phyloP scores from a whole-genome alignment of 805 yeast genomes.

The Candida qinlingensis region DNA sequence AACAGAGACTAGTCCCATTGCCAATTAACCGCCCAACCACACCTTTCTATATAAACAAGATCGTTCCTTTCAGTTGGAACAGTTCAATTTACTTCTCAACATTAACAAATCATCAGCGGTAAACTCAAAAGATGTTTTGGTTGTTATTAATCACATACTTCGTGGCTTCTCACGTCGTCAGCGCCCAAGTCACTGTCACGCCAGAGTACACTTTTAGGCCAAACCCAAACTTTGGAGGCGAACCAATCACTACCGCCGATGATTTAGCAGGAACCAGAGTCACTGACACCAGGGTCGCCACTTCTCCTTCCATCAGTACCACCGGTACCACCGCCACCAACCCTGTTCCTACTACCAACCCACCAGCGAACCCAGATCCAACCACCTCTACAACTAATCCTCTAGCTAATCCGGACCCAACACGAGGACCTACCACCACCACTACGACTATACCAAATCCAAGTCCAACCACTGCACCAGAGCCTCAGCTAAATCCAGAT shows the following conservation, averaged over 20 bases:
- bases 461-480: conserved; percentile 12
- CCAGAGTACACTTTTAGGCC: conserved; percentile 14
- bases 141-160: not conserved
- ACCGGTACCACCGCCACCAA: conserved; percentile 6
- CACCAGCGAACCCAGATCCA: conserved; percentile 7
- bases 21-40: no score
- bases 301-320: conserved; percentile 5
- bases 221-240: conserved; percentile 17
- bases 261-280: conserved; percentile 14
- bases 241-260: conserved; percentile 16
- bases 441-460: not conserved
- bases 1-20: no score
- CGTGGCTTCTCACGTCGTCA: not conserved
- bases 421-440: not conserved
- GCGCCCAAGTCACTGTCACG: conserved; percentile 5
- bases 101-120: no score
- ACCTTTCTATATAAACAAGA: no score
- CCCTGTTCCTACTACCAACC: conserved; percentile 14
- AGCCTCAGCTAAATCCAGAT: conserved; percentile 9
- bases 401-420: no score
- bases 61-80: no score
- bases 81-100: no score
- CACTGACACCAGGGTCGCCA: conserved; percentile 14
- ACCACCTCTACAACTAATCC: conserved; percentile 16
- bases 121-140: not conserved